phyloP scores from a whole-genome alignment of 2,329 filamentous ascomycete species.

The Ceratocystis albifundus region DNA sequence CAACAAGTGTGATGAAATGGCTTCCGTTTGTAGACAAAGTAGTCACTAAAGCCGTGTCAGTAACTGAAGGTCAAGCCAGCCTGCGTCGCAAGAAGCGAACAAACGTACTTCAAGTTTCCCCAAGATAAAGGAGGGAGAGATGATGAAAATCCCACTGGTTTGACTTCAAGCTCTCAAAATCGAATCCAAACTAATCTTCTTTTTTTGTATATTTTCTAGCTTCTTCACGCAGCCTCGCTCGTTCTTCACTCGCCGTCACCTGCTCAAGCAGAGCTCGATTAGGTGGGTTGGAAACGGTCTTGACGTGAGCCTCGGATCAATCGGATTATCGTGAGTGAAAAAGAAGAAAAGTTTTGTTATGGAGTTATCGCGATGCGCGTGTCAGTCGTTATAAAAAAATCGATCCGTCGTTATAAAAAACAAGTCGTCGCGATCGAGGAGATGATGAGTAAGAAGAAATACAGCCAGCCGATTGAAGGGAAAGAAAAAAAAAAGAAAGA shows the following conservation, averaged over 20 bases:
- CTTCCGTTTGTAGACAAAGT: conserved; percentile 9
- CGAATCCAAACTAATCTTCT: background rate
- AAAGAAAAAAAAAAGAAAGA: conserved; percentile 14
- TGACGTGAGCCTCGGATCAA: background rate
- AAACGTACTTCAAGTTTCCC: conserved; percentile 20
- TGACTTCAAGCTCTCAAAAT: conserved; percentile 2
- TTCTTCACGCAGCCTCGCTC: background rate
- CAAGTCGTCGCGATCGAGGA: conserved; percentile 21
- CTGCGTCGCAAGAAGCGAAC: conserved; percentile 20
- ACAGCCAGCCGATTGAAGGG: conserved; percentile 21
- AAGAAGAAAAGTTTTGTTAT: conserved; percentile 6
- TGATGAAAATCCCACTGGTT: background rate
- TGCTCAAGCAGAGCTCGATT: conserved; percentile 22
- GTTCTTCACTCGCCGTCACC: conserved; percentile 18
- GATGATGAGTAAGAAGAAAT: conserved; percentile 13
- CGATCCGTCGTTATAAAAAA: conserved; percentile 20
- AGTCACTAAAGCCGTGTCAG: conserved; percentile 20
- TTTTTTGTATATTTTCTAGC: background rate
- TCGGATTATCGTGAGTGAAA: conserved; percentile 12
- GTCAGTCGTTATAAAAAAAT: conserved; percentile 13
- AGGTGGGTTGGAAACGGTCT: background rate
- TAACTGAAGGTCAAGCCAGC: conserved; percentile 15
- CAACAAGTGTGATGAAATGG: background rate
- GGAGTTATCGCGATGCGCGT: conserved; percentile 8
- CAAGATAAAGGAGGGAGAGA: background rate